Conservation (phyloP, 164 flowering plant genomes). For the Aristolochia californica region DNA sequence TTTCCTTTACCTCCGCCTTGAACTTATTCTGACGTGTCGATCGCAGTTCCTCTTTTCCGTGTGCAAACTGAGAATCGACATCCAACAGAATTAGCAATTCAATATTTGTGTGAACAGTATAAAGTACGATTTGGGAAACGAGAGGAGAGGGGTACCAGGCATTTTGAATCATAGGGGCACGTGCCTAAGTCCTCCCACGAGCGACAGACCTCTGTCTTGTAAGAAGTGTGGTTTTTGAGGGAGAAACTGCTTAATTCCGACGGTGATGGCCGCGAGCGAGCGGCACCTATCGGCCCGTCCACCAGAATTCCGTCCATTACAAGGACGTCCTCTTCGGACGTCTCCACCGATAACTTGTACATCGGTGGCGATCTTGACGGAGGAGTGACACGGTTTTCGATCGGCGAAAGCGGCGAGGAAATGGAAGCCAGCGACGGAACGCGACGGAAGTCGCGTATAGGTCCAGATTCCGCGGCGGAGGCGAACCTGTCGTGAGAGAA, state of each 20-base stretch:
- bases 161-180: conserved; percentile 22
- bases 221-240: background rate
- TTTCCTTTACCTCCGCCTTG: background rate
- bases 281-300: conserved; percentile 4
- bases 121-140: no score
- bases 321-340: conserved; percentile 39
- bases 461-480: background rate
- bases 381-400: background rate
- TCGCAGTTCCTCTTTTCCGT: conserved; percentile 6
- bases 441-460: background rate
- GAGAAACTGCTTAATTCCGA: conserved; percentile 9
- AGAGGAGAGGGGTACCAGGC: background rate
- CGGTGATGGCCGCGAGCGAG: conserved; percentile 11
- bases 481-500: background rate
- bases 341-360: conserved; percentile 6
- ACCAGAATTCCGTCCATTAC: conserved; percentile 51
- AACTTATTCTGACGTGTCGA: background rate
- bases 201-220: conserved; percentile 22
- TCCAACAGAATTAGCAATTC: background rate
- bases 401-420: background rate
- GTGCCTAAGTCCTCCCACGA: conserved; percentile 16
- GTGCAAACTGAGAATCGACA: background rate
- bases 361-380: conserved; percentile 16
- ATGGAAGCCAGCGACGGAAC: background rate
- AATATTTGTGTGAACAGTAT: no score